Base-by-base conservation (phyloP, 176 grass and related monocot species). In the Hsuehochloa calcarea region DNA sequence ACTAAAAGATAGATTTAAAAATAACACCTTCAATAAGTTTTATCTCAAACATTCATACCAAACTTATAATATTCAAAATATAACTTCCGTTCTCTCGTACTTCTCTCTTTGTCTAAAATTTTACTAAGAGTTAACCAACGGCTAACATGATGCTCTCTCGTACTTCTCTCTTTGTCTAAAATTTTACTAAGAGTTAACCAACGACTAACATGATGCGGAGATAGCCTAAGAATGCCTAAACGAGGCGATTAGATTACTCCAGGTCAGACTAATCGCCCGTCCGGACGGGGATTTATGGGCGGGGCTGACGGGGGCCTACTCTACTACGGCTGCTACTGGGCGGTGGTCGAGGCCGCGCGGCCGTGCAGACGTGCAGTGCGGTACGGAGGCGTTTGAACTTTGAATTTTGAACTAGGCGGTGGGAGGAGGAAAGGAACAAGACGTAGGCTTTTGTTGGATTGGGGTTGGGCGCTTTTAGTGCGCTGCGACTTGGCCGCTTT, bases 391-490 rank as follows among this genome's bases (percentile, higher is more conserved):
- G 80, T 84, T 84, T 65, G 61, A 90, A 87, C 77, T 85, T 85
- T 58, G 83, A 85, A 85, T 16, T 90, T 90, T 84, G 80, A 87
- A 87, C 43, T 11, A 31, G 49, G 3, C 20, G 67, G 47, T 81
- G 67, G 29, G 49, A 26, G 31, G 62, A 60, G 65, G 76, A 47
- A 58, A 23, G 16, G 40, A 10, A 15, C 68, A 34, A 17, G 65
- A 16, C 37, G 82, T 72, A 85, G 88, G 78, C 64, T 90, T 74
- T 80, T 44, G 23, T 39, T 47, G 63, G 55, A 64, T 20, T 51
- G 49, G 15, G 49, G 14, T 50, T 51, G 44, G 44, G 46, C 10
- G 62, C 77, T 58, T 65, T 73, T 44, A 65, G 80, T 79, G 81
- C 73, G 50, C 23, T 74, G 14, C 40, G 65, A 43, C 40, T 40